These are phyloP conservation scores for rapeseed (Brassica napus) DNA, from an alignment of 345 rosid species.

Conservation along the genomic window DNA sequence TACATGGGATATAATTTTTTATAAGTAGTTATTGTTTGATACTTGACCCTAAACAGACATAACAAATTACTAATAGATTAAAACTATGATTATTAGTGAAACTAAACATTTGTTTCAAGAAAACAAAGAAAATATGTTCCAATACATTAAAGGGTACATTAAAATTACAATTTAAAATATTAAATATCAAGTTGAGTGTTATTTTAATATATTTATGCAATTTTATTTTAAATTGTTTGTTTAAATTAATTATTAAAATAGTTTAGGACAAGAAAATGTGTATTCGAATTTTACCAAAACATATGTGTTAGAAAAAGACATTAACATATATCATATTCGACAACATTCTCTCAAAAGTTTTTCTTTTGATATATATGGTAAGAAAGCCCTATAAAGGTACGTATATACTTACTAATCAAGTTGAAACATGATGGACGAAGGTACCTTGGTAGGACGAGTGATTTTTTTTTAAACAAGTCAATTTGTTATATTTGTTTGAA, in stretches of 20 bases:
- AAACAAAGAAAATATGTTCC: too few species aligned
- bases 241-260: neutral
- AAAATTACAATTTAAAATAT: too few species aligned
- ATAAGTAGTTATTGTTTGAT: too few species aligned
- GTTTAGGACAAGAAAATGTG: neutral
- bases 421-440: neutral
- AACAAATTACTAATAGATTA: too few species aligned
- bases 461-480: neutral
- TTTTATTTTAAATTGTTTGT: neutral
- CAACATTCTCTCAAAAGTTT: neutral
- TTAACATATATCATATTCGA: neutral
- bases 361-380: neutral
- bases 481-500: neutral
- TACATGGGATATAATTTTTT: too few species aligned
- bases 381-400: neutral
- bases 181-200: neutral
- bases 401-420: neutral
- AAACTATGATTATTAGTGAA: too few species aligned
- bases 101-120: too few species aligned
- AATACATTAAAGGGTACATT: too few species aligned
- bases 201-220: neutral
- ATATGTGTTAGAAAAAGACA: neutral
- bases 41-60: too few species aligned
- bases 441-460: constrained; percentile 6
- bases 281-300: too few species aligned